phyloP scores from a whole-genome alignment of 2,329 filamentous ascomycete genomes.

The Neurospora sp. region DNA sequence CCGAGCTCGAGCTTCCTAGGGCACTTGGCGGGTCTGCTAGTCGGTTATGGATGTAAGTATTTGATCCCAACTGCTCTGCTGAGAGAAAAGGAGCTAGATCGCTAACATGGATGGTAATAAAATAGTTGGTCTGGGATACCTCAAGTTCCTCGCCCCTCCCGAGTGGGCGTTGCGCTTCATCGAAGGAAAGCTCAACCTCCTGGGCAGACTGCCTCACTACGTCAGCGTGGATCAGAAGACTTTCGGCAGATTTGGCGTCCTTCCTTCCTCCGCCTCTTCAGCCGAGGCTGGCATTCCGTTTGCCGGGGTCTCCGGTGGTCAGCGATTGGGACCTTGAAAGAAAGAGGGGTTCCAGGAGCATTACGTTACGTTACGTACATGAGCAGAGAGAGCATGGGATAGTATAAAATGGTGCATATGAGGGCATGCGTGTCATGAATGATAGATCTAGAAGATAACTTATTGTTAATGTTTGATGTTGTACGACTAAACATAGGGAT shows the following conservation, averaged over 20 bases:
- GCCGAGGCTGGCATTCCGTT: constrained; percentile 38
- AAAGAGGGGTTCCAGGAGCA: constrained; percentile 32
- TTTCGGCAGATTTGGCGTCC: constrained; percentile 81
- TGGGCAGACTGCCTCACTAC: constrained; percentile 80
- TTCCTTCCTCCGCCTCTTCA: constrained; percentile 48
- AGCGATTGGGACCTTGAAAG: not conserved
- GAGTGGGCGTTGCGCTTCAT: constrained; percentile 83
- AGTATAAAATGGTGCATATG: not conserved
- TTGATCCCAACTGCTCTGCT: not conserved
- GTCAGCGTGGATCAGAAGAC: constrained; percentile 94
- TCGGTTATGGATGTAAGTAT: constrained; percentile 76
- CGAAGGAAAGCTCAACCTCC: constrained; percentile 77
- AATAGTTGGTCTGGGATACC: constrained; percentile 72
- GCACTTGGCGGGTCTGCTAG: constrained; percentile 70
- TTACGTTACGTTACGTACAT: not conserved
- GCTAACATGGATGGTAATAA: constrained; percentile 13
- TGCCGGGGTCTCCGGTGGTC: not conserved
- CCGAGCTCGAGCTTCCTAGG: constrained; percentile 78
- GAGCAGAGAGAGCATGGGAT: not conserved
- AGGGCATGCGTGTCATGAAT: not conserved
- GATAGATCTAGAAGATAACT: not conserved
- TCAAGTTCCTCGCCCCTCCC: constrained; percentile 81
- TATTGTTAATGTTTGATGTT: not conserved
- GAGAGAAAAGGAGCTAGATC: not conserved
- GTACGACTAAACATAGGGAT: not conserved